These are phyloP conservation scores for Bipolaris cookei DNA, from an alignment of 2,329 filamentous ascomycete species.

Conservation along the genomic window DNA sequence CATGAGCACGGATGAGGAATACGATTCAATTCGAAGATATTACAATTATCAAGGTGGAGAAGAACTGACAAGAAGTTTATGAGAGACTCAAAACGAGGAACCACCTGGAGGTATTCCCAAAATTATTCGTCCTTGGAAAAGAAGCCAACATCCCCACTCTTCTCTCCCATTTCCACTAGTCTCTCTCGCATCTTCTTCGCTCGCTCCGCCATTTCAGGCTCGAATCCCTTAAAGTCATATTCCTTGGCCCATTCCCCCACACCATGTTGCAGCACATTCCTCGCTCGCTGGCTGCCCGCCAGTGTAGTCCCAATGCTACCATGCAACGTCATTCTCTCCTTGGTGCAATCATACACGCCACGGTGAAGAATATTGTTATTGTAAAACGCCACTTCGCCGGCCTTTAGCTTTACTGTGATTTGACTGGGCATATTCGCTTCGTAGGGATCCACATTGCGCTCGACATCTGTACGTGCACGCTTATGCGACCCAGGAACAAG, in stretches of 20 bases:
- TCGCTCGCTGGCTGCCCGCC: constrained; percentile 64
- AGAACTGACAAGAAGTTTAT: no score
- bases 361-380: constrained; percentile 87
- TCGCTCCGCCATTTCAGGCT: constrained; percentile 62
- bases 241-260: constrained; percentile 69
- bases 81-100: no score
- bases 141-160: constrained; percentile 67
- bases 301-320: constrained; percentile 70
- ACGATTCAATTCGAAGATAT: no score
- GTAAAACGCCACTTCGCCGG: constrained; percentile 86
- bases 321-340: constrained; percentile 73
- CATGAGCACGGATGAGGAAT: no score
- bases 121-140: constrained; percentile 45
- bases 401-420: constrained; percentile 67
- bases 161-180: constrained; percentile 66
- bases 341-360: constrained; percentile 66
- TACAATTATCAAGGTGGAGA: no score
- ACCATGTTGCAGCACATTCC: constrained; percentile 78
- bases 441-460: constrained; percentile 71
- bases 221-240: constrained; percentile 66
- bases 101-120: no score
- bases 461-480: constrained; percentile 71
- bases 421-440: constrained; percentile 68
- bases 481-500: constrained; percentile 79
- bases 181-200: constrained; percentile 70